These are phyloP conservation scores for Graphium sp. DNA, from an alignment of 2,329 filamentous ascomycete genomes.

Conservation along the genomic window DNA sequence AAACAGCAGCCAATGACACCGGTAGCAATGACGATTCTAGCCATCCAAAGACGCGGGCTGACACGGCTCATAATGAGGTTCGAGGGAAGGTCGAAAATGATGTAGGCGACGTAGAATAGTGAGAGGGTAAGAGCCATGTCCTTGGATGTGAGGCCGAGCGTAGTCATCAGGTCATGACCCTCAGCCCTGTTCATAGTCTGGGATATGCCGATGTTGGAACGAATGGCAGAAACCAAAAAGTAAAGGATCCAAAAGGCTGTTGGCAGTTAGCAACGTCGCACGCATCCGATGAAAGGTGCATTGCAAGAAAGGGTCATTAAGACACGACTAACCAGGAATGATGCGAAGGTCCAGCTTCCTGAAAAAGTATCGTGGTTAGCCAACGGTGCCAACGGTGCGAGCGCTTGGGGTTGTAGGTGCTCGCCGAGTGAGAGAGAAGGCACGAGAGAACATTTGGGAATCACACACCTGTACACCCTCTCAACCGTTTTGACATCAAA, in stretches of 20 bases:
- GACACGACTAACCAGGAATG: conserved; percentile 29
- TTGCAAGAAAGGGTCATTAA: neutral
- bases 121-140: conserved; percentile 74
- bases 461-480: conserved; percentile 32
- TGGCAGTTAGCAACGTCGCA: conserved; percentile 1
- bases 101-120: conserved; percentile 84
- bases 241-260: conserved; percentile 76
- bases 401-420: too few species aligned
- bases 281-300: neutral
- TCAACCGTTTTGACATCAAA: conserved; percentile 35
- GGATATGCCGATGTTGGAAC: conserved; percentile 83
- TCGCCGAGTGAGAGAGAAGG: too few species aligned
- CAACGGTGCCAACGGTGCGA: too few species aligned
- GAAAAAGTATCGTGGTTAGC: conserved; percentile 12
- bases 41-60: conserved; percentile 82
- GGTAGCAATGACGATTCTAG: conserved; percentile 74
- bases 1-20: conserved; percentile 74
- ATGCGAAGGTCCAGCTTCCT: conserved; percentile 41
- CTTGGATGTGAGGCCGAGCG: conserved; percentile 52
- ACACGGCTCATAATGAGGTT: conserved; percentile 79
- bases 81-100: conserved; percentile 75
- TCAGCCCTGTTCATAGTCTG: conserved; percentile 73
- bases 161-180: conserved; percentile 58
- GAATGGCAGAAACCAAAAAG: conserved; percentile 82
- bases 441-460: neutral